Evolutionary conservation across 2,329 filamentous ascomycete species (phyloP), one percentile per base, ranked within the genome.

Genomic region (Penicillium sp.): DNA sequence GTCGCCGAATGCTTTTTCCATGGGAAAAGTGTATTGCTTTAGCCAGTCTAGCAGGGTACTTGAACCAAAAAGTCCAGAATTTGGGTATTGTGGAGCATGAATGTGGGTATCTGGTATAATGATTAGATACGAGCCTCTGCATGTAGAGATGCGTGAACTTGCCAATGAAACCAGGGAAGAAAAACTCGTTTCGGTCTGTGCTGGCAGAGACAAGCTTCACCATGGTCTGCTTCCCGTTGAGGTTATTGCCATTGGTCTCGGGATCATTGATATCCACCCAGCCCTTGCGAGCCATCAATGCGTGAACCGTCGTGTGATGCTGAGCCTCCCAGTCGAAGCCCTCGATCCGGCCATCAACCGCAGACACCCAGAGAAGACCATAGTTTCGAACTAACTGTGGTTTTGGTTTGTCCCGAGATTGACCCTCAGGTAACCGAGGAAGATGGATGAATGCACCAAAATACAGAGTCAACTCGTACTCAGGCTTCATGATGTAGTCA

Each of bases 21-120:
- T 84, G 0, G 95, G 95, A 71, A 98, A 99, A 0, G 95, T 99
- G 78, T 99, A 98, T 14, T 83, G 93, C 68, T 93, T 85, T 8
- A 99, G 82, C 95, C 95, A 99, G 77, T 95, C 89, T 11, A 99
- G 84, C 26, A 99, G 86, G 0, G 93, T 98, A 0, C 91, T 89
- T 64, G 93, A 95, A 69, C 95, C 95, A 72, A 99, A 98, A 62
- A 99, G 88, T 58, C 95, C 95, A 1, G 87, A 86, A 71, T 99
- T 99, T 57, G 93, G 92, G 69, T 96, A 97, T 78, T 99, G 95
- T 0, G 93, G 85, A 10, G 95, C 95, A 73, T 99, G 95, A 56
- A 96, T 90, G 73, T 99, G 95, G 0, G 95, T 96, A 75, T 99
- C 93, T 93, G 61, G 31, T 6, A 4, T 21, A 1, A 4, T 11